A percentile compares a stretch with the other conserved stretches of the same genome.
Conservation (phyloP, 1,284 basidiomycete genomes). For the Heterobasidion parviporum region DNA sequence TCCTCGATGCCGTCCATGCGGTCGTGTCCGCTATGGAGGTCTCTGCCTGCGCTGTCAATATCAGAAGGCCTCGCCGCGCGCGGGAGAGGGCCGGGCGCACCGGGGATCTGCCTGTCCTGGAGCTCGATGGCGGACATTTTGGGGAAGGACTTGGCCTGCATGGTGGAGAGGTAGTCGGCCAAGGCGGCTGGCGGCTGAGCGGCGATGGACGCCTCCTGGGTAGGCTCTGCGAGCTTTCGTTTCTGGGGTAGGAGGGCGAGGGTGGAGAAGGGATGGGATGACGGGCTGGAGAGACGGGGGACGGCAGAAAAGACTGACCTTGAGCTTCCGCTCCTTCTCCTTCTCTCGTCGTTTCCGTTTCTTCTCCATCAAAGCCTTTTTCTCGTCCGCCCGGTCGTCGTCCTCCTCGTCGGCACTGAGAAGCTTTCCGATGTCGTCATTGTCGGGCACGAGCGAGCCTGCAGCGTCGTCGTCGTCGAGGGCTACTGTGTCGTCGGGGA, state of each 20-base stretch:
- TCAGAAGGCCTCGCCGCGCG: slow-evolving; percentile 23
- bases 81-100: slow-evolving; percentile 31
- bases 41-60: slow-evolving; percentile 50
- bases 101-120: slow-evolving; percentile 62
- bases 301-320: slow-evolving; percentile 30
- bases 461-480: slow-evolving; percentile 44
- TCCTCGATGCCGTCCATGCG: slow-evolving; percentile 58
- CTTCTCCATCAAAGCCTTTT: slow-evolving; percentile 31
- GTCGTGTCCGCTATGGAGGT: slow-evolving; percentile 67
- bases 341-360: slow-evolving; percentile 67
- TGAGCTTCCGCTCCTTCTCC: slow-evolving; percentile 58
- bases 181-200: slow-evolving; percentile 45
- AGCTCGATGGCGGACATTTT: slow-evolving; percentile 65
- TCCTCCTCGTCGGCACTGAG: slow-evolving; percentile 39
- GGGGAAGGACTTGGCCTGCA: slow-evolving; percentile 58
- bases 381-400: slow-evolving; percentile 17
- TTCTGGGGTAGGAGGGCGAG: slow-evolving; percentile 33
- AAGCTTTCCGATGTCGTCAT: slow-evolving; percentile 29
- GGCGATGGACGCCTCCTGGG: slow-evolving; percentile 40
- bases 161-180: slow-evolving; percentile 49
- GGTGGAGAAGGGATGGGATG: slow-evolving; percentile 5
- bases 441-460: slow-evolving; percentile 21
- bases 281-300: not conserved
- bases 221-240: slow-evolving; percentile 45
- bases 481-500: slow-evolving; percentile 61